These are phyloP conservation scores for Saksenaea vasiformis DNA, from an alignment of 371 early-diverging fungal genomes.

Conservation along the genomic window DNA sequence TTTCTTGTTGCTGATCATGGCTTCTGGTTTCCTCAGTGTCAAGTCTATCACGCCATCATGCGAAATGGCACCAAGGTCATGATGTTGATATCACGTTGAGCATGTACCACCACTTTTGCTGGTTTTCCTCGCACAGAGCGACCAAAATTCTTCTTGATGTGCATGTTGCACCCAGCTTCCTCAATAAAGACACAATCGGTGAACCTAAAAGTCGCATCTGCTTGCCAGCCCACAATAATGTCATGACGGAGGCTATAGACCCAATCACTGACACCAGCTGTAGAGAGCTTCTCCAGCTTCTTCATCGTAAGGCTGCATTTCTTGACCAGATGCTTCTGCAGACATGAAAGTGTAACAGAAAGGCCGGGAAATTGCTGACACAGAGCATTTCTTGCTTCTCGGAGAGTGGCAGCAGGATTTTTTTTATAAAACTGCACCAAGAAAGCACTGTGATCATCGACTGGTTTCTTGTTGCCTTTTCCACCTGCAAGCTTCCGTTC, in stretches of 20 bases:
- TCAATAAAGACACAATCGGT: constrained; percentile 12
- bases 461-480: too few species aligned
- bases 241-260: neutral
- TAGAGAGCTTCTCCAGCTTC: constrained; percentile 16
- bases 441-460: constrained; percentile 1
- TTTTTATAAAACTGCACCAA: neutral
- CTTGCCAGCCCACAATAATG: neutral
- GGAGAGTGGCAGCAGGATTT: neutral
- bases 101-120: constrained; percentile 3
- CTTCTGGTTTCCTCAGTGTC: too few species aligned
- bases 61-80: too few species aligned
- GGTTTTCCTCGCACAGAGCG: constrained; percentile 11
- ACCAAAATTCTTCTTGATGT: constrained; percentile 14
- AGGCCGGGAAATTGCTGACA: constrained; percentile 2
- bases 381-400: constrained; percentile 9
- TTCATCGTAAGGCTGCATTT: constrained; percentile 17
- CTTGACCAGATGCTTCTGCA: constrained; percentile 18
- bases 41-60: too few species aligned
- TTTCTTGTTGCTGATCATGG: too few species aligned
- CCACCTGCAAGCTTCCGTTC: too few species aligned
- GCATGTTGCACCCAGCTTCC: constrained; percentile 18
- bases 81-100: too few species aligned
- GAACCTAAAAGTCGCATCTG: too few species aligned
- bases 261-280: neutral
- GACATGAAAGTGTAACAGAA: constrained; percentile 3